These are phyloP conservation scores for Pleurotus djamor DNA, from an alignment of 768 basidiomycete genomes.

Conservation along the genomic window DNA sequence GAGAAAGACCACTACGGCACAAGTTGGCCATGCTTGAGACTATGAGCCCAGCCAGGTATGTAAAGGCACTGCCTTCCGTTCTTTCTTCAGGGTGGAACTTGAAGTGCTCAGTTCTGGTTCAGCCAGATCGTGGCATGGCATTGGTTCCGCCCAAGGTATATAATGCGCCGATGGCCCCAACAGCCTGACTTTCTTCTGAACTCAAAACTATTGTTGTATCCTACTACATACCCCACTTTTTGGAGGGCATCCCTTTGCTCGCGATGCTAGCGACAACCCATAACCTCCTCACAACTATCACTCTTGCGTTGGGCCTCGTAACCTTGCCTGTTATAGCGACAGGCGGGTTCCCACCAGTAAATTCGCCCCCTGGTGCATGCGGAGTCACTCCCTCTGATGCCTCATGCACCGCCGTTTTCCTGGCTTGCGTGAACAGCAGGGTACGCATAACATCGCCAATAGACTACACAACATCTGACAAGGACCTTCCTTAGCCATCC, in stretches of 20 bases:
- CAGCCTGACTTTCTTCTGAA: not conserved
- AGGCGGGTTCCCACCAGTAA: conserved; percentile 12
- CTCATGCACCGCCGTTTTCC: conserved; percentile 9
- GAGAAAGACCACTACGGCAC: too few relatives aligned
- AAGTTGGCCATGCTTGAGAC: too few relatives aligned
- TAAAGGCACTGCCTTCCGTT: not conserved
- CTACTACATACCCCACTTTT: not conserved
- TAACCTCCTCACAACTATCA: not conserved
- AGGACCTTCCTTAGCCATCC: not conserved
- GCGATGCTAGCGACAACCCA: not conserved
- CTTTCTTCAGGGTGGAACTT: not conserved
- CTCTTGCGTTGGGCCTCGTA: not conserved
- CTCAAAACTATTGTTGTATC: not conserved
- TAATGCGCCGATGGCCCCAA: not conserved
- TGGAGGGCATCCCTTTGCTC: not conserved
- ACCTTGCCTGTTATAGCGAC: conserved; percentile 6
- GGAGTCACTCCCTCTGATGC: conserved; percentile 11
- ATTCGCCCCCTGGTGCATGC: conserved; percentile 9
- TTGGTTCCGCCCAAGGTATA: not conserved
- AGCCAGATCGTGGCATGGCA: not conserved
- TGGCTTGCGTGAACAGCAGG: conserved; percentile 8
- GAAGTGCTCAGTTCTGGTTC: not conserved
- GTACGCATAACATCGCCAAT: not conserved
- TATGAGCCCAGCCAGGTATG: too few relatives aligned
- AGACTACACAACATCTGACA: not conserved